Percentiles rank a stretch among this genome's conserved stretches.
Conservation (phyloP, 2,329 filamentous ascomycete genomes). For the Dendrostoma leiphaemia region DNA sequence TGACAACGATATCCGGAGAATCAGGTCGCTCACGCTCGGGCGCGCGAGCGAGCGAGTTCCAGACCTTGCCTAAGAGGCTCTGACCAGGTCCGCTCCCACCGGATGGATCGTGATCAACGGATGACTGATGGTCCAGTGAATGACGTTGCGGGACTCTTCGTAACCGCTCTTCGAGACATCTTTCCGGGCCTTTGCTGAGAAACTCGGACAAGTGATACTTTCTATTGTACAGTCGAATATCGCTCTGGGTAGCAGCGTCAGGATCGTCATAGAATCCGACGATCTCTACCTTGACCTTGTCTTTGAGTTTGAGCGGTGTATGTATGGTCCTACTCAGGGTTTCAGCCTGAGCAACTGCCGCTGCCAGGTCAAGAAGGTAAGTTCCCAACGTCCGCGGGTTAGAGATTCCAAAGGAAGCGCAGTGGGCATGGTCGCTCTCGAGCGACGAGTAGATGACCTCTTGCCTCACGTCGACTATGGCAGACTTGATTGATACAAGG, state of each 20-base stretch:
- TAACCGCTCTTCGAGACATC: constrained; percentile 52
- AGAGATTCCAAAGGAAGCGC: constrained; percentile 51
- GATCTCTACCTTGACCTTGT: constrained; percentile 55
- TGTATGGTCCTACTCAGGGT: constrained; percentile 36
- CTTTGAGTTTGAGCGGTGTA: constrained; percentile 46
- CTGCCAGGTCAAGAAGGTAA: constrained; percentile 35
- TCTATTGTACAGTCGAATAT: constrained; percentile 50
- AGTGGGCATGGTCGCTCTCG: constrained; percentile 54
- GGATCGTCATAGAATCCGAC: constrained; percentile 61
- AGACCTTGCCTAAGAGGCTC: constrained; percentile 23
- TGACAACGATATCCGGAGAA: constrained; percentile 39
- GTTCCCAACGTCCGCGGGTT: constrained; percentile 47
- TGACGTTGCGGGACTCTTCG: constrained; percentile 21
- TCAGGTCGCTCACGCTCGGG: constrained; percentile 15
- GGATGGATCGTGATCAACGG: neutral
- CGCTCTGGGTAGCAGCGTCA: constrained; percentile 33
- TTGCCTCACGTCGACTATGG: constrained; percentile 47
- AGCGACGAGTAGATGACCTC: constrained; percentile 49
- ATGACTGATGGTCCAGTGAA: neutral
- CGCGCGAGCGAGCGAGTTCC: constrained; percentile 20
- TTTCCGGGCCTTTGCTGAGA: constrained; percentile 52
- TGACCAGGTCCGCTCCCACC: constrained; percentile 10
- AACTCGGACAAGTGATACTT: constrained; percentile 53
- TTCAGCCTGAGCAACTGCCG: constrained; percentile 36
- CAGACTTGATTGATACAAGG: constrained; percentile 56